phyloP scores from a whole-genome alignment of 208 protist genomes.

The Trypanosoma brucei region DNA sequence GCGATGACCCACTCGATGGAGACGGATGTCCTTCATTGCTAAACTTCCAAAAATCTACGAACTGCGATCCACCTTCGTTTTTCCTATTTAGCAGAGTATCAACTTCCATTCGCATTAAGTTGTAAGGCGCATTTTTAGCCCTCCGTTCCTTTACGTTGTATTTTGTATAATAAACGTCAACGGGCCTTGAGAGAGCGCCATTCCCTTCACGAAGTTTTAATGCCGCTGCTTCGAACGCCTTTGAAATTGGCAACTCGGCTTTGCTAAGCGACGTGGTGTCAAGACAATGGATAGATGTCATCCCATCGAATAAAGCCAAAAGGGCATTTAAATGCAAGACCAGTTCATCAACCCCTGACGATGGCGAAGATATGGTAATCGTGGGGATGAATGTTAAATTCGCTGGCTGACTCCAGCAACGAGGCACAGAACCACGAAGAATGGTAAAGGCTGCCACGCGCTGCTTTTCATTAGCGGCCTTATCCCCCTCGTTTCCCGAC shows the following conservation, averaged over 20 bases:
- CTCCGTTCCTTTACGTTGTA: constrained; percentile 57
- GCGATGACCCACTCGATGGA: not conserved
- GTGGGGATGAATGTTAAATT: constrained; percentile 68
- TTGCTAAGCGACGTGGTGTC: constrained; percentile 52
- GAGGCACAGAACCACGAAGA: constrained; percentile 73
- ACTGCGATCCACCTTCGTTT: not conserved
- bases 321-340: constrained; percentile 40
- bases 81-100: constrained; percentile 1
- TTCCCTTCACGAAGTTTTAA: constrained; percentile 10
- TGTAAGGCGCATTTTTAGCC: constrained; percentile 27
- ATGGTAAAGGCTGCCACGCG: constrained; percentile 50
- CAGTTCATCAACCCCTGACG: constrained; percentile 16
- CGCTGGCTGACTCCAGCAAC: constrained; percentile 71
- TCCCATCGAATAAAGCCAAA: constrained; percentile 21
- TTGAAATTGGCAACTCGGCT: constrained; percentile 48
- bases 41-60: constrained; percentile 16
- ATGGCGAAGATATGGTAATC: constrained; percentile 41
- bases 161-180: constrained; percentile 29
- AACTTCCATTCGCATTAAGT: constrained; percentile 26
- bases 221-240: constrained; percentile 46
- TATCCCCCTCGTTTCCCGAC: constrained; percentile 3
- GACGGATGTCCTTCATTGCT: not conserved
- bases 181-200: not conserved
- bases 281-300: constrained; percentile 37
- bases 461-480: not conserved